Evolutionary conservation across 2,329 filamentous ascomycete species (phyloP).

Genomic region (Diplodia corticola): DNA sequence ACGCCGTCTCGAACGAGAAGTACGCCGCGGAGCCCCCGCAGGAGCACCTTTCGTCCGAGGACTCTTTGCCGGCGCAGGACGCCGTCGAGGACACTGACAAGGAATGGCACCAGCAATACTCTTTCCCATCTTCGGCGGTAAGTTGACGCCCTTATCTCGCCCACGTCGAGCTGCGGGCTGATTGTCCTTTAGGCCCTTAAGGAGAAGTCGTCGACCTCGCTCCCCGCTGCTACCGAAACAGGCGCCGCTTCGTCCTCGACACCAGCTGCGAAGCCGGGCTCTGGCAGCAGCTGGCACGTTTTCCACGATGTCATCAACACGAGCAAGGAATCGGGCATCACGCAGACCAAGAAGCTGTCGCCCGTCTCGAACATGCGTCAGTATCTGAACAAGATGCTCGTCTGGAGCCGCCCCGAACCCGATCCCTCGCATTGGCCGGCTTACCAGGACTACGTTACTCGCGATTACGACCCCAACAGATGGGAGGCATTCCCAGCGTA

Average conservation of each 20-base stretch:
- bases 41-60: conserved; percentile 9
- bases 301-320: conserved; percentile 20
- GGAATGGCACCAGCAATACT: conserved; percentile 20
- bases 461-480: conserved; percentile 50
- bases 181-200: neutral
- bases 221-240: conserved; percentile 10
- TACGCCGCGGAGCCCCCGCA: conserved; percentile 12
- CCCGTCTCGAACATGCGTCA: conserved; percentile 31
- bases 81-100: conserved; percentile 6
- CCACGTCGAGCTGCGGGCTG: neutral
- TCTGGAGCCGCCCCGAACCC: conserved; percentile 40
- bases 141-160: neutral
- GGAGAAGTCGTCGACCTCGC: conserved; percentile 13
- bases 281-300: conserved; percentile 17
- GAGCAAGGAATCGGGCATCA: conserved; percentile 6
- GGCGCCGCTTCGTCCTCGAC: neutral
- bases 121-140: conserved; percentile 18
- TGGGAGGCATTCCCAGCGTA: conserved; percentile 49
- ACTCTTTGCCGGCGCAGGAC: conserved; percentile 21
- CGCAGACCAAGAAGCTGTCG: conserved; percentile 15
- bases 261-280: neutral
- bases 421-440: conserved; percentile 46
- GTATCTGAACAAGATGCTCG: conserved; percentile 45
- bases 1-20: conserved; percentile 8
- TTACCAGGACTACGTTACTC: conserved; percentile 44